Evolutionary conservation across 176 grass and related monocot genomes (phyloP).

Genomic region (Musa troglodytarum): DNA sequence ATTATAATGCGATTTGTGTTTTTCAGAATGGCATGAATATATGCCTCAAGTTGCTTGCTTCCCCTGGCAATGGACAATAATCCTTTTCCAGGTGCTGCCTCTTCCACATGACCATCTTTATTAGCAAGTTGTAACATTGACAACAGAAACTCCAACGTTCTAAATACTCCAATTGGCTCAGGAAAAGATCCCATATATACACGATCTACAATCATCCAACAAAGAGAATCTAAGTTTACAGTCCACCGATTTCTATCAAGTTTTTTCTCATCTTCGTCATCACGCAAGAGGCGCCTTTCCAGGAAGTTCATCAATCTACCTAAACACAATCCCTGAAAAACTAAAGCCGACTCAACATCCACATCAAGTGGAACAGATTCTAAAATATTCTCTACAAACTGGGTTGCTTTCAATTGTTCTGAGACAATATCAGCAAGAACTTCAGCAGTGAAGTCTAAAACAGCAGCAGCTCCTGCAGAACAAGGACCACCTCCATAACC

Average conservation of each 20-base stretch:
- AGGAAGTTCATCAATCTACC: constrained; percentile 97
- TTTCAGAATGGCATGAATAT: constrained; percentile 92
- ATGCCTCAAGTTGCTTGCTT: constrained; percentile 68
- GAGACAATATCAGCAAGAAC: constrained; percentile 85
- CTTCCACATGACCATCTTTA: constrained; percentile 92
- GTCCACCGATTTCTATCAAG: constrained; percentile 91
- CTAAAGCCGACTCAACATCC: constrained; percentile 73
- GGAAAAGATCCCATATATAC: constrained; percentile 94
- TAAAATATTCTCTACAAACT: constrained; percentile 72
- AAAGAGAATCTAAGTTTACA: constrained; percentile 81
- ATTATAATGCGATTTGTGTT: constrained; percentile 97
- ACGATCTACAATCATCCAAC: constrained; percentile 90
- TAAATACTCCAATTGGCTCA: constrained; percentile 68
- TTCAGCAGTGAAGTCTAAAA: constrained; percentile 94
- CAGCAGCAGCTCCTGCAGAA: constrained; percentile 87
- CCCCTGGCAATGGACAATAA: constrained; percentile 91
- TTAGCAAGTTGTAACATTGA: constrained; percentile 96
- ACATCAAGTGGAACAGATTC: constrained; percentile 86
- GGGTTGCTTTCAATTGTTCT: constrained; percentile 82
- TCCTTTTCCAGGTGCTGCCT: constrained; percentile 80
- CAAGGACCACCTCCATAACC: constrained; percentile 94
- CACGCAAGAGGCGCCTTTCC: constrained; percentile 87
- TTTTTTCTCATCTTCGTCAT: constrained; percentile 90
- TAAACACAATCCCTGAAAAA: constrained; percentile 95
- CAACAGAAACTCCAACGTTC: constrained; percentile 78